Base-by-base conservation (phyloP, 192 early-diverging fungal genomes). In the Backusella circina region DNA sequence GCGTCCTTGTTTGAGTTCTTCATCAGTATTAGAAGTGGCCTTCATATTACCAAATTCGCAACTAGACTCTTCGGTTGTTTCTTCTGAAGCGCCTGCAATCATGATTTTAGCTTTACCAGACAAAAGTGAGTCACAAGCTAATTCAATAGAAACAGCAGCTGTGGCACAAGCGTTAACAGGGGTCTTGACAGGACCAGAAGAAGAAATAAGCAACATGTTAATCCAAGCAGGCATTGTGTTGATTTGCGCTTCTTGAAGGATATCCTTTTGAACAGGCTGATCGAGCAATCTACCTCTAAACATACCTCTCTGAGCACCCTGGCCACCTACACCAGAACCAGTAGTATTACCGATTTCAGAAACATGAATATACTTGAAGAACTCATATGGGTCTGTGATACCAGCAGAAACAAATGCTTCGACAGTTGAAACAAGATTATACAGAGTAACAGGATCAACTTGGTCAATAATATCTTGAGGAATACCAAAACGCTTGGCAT, bases 11-110 rank as follows among this genome's bases (percentile, higher is more conserved):
- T 90, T 93, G 67, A 94, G 84, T 80, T 98, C 97, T n/a, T 94
- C 92, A 41, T 89, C 83, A 35, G 92, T 83, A 80, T 94, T 95
- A 79, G 89, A 91, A 28, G 95, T 95, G 5, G 97, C 97, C 81
- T 95, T 96, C 95, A 98, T 98, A 87, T 95, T 93, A 78, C 93
- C 94, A 80, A 98, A 98, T 82, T 97, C 97, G 76, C 93, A 93
- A 1, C 92, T 93, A 38, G 94, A 94, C 80, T 98, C 95, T 80
- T 96, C 96, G 64, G 93, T 92, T 86, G 95, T 95, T 68, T 95
- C 95, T 76, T 98, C 97, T 74, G 93, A 93, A 30, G 91, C 97
- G 79, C 97, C 97, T 21, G 94, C 95, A 67, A 98, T 80, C 80
- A 97, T 92, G 72, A 98, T 90, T 82, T 95, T 94, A 51, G 97